Percentiles rank a stretch among this genome's conserved stretches.
phyloP scores from a whole-genome alignment of 2,329 filamentous ascomycete species.

The Teratosphaeria pseudoeucalypti region DNA sequence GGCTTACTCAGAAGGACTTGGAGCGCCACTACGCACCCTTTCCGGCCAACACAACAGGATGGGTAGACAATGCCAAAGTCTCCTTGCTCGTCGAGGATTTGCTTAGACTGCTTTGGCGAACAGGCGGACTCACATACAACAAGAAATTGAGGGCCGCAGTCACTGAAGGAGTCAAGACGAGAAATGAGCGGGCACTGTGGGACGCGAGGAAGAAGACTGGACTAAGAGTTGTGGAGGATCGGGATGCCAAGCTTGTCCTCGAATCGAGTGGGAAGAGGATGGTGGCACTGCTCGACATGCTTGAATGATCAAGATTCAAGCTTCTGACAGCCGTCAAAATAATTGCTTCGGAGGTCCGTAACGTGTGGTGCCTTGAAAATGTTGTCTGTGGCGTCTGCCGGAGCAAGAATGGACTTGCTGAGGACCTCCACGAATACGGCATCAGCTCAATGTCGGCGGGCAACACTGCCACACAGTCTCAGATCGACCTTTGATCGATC shows the following conservation, averaged over 20 bases:
- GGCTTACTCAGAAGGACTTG: conserved; percentile 41
- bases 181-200: conserved; percentile 36
- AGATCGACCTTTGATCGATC: neutral
- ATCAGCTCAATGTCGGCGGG: neutral
- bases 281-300: conserved; percentile 5
- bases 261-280: conserved; percentile 25
- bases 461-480: neutral
- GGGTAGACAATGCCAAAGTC: conserved; percentile 63
- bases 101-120: conserved; percentile 41
- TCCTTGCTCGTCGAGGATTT: conserved; percentile 58
- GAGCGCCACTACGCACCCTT: conserved; percentile 55
- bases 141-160: conserved; percentile 28
- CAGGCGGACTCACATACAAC: conserved; percentile 18
- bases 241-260: conserved; percentile 26
- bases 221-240: conserved; percentile 24
- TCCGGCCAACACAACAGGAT: conserved; percentile 49
- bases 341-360: neutral
- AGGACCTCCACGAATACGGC: neutral
- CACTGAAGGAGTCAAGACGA: conserved; percentile 42
- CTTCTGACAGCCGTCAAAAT: neutral
- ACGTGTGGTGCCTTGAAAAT: neutral
- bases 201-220: conserved; percentile 37
- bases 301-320: neutral
- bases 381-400: neutral
- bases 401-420: neutral